Base-by-base conservation (phyloP, 2,329 filamentous ascomycete species). In the Neoarthrinium moseri region DNA sequence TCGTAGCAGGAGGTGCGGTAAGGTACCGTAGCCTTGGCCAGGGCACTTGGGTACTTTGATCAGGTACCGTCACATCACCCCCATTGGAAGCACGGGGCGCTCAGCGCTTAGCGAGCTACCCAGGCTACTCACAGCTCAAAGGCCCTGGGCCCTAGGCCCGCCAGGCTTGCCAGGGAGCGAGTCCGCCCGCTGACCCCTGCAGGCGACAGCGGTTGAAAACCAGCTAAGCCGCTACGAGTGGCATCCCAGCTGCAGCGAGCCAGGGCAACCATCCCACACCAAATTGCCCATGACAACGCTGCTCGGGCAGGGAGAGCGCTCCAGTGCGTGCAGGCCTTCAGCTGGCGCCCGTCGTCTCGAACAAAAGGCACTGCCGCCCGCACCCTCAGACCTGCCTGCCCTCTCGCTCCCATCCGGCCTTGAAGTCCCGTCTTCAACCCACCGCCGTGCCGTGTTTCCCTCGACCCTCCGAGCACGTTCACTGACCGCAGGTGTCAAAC, bases 91-190 rank as follows among this genome's bases (percentile, higher is more conserved):
- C 23, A 32, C 26, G 15, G 33, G 15, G 22, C 30, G 43, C 43
- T n/a, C 20, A 41, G 44, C 44, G 36, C 36, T 46, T 46, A 46
- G 44, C 36, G 18, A 29, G 27, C 37, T 40, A 7, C 18, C 21
- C 10, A 44, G 30, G 27, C 55, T 52, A 41, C 49, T 57, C 8
- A n/a, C n/a, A 46, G 12, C 23, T 27, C 41, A 13, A 52, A 48
- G 51, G 66, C 65, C 43, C 61, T 67, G 46, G 57, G 30, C 13
- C 13, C 48, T 11, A 58, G 53, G 40, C 69, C 65, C 61, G 29
- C 12, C 5, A 15, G 29, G 13, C 12, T 32, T 12, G 12, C 12
- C 15, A 15, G 27, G 12, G 27, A 5, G 29, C 29, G 29, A 12
- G 33, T 36, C n/a, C 18, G 26, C 18, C n/a, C 32, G 32, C 41